These are phyloP conservation scores for Colletotrichum sp. DNA, from an alignment of 2,329 filamentous ascomycete species.

Conservation along the genomic window DNA sequence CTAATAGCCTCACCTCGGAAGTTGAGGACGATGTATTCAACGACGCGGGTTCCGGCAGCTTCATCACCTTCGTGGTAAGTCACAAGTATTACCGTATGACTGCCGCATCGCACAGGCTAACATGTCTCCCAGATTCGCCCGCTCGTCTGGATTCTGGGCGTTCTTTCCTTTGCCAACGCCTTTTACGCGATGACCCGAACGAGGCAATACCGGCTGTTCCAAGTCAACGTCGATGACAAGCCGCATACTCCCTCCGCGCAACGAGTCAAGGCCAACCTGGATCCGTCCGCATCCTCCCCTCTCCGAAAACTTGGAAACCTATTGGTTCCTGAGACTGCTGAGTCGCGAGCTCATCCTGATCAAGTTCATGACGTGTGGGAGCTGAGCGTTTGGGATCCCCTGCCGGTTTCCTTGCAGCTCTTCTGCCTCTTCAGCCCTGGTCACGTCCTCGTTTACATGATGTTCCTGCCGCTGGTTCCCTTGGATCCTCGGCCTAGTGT, in stretches of 20 bases:
- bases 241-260: conserved; percentile 85
- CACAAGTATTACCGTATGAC: neutral
- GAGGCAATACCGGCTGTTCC: conserved; percentile 90
- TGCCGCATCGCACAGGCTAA: conserved; percentile 8
- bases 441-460: conserved; percentile 88
- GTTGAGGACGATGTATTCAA: conserved; percentile 84
- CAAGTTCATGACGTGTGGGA: conserved; percentile 92
- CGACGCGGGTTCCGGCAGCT: conserved; percentile 68
- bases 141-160: conserved; percentile 71
- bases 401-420: conserved; percentile 80
- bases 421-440: conserved; percentile 94
- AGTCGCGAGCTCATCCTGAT: conserved; percentile 84
- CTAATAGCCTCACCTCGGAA: conserved; percentile 67
- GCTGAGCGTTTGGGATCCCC: conserved; percentile 89
- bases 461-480: conserved; percentile 80
- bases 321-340: conserved; percentile 73
- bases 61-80: conserved; percentile 64
- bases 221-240: conserved; percentile 77
- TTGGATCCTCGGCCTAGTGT: conserved; percentile 84
- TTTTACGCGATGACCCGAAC: conserved; percentile 82
- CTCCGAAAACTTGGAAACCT: conserved; percentile 75
- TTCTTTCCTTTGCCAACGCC: conserved; percentile 76
- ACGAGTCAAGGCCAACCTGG: conserved; percentile 87
- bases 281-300: conserved; percentile 79
- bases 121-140: conserved; percentile 62